phyloP scores from a whole-genome alignment of 1,284 basidiomycete genomes.

The Somion occarium region DNA sequence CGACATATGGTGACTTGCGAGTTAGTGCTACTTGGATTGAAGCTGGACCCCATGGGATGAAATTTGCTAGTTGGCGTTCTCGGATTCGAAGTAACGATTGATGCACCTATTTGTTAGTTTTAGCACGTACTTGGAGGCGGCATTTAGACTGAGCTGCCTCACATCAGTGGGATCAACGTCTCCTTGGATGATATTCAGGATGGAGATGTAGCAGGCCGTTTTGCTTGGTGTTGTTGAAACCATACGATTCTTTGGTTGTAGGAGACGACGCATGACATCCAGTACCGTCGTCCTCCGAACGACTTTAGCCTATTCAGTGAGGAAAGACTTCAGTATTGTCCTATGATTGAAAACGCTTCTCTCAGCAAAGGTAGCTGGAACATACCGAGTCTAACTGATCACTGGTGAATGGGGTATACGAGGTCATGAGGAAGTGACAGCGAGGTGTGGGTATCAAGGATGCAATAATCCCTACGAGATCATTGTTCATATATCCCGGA shows the following conservation, averaged over 20 bases:
- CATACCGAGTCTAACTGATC: conserved; percentile 90
- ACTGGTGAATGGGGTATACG: conserved; percentile 97
- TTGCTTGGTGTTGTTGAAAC: conserved; percentile 93
- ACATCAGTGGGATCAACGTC: conserved; percentile 98
- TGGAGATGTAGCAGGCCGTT: conserved; percentile 94
- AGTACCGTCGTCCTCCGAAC: conserved; percentile 93
- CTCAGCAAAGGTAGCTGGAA: background rate
- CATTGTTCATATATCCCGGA: conserved; percentile 99
- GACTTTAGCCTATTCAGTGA: conserved; percentile 29
- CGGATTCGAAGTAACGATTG: conserved; percentile 96
- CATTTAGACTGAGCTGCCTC: no score
- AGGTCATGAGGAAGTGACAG: conserved; percentile 99
- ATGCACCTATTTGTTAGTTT: conserved; percentile 66
- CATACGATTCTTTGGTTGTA: conserved; percentile 99
- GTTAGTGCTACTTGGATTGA: conserved; percentile 97
- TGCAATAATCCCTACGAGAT: conserved; percentile 95
- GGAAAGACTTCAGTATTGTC: background rate
- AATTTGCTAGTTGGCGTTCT: conserved; percentile 94
- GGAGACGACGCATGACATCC: conserved; percentile 96
- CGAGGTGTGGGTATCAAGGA: conserved; percentile 98
- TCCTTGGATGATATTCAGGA: conserved; percentile 97
- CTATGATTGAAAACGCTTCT: background rate
- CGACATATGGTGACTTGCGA: conserved; percentile 85
- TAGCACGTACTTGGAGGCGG: no score
- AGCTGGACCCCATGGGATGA: conserved; percentile 99